Evolutionary conservation across 192 early-diverging fungal genomes (phyloP), one percentile per base, ranked within the genome.

Genomic region (Geranomyces variabilis): DNA sequence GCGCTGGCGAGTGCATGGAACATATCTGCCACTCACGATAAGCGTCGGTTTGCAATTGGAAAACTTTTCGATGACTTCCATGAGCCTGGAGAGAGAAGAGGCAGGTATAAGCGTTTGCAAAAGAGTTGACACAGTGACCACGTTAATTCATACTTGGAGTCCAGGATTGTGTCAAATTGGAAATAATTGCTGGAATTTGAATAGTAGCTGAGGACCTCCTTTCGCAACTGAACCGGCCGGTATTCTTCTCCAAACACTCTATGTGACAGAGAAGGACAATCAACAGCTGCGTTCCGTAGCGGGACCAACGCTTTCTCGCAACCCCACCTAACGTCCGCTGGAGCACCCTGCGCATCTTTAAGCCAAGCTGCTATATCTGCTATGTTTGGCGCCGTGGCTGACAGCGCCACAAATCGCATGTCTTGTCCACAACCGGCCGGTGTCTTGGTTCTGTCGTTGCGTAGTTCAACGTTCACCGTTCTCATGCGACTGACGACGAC

Each of bases 181-280:
- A 83, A 92, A 48, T 79, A 80, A n/a, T 76, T 74, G 26, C 56
- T 26, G 19, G 47, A 69, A 17, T 51, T 67, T 24, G 69, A 69
- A 12, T 78, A 70, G 62, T 69, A 88, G 19, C 85, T 84, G 3
- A 87, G 60, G 0, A 90, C 88, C 12, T 84, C 69, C 24, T 81
- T 81, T 24, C 67, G 62, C 7, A 92, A 76, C 45, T 79, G 71
- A 19, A 91, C 88, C 1, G 91, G 84, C 5, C 91, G 79, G 65
- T 81, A 91, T 65, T 90, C 89, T 46, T 90, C 87, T 1, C 90
- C 91, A 86, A 93, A 92, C 0, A 86, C 69, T 43, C 80, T 78
- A 2, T 24, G 31, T 26, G 36, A 30, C 28, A 30, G 8, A 28
- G 63, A 3, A 65, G 15, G 13, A 49, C 28, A 48, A n/a, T 33